Evolutionary conservation across 805 yeast species (phyloP).

Genomic region (Candida sakaeoensis): DNA sequence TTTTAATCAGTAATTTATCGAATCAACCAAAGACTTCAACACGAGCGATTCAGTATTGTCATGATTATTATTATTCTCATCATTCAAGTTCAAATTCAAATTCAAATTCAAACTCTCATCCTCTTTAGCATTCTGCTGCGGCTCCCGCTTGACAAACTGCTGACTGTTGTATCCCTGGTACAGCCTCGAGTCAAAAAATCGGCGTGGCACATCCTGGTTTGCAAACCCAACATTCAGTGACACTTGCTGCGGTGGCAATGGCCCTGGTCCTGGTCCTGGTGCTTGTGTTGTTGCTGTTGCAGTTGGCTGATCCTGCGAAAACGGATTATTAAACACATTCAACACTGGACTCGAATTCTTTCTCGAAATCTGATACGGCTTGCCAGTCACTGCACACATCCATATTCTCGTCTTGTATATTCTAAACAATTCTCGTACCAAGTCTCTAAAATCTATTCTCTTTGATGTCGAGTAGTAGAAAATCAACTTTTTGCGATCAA

Average conservation of each 20-base stretch:
- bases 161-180: no score
- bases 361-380: conserved; percentile 23
- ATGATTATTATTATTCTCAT: conserved; percentile 6
- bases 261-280: conserved; percentile 2
- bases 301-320: conserved; percentile 6
- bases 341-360: conserved; percentile 3
- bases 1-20: conserved; percentile 28
- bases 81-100: no score
- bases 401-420: conserved; percentile 78
- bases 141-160: background rate
- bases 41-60: conserved; percentile 22
- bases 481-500: conserved; percentile 72
- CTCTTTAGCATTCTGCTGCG: background rate
- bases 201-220: conserved; percentile 5
- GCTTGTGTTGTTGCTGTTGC: conserved; percentile 5
- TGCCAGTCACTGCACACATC: conserved; percentile 67
- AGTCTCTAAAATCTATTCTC: conserved; percentile 68
- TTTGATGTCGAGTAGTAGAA: conserved; percentile 60
- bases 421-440: conserved; percentile 70
- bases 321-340: conserved; percentile 4
- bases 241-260: conserved; percentile 1
- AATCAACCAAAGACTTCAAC: conserved; percentile 39
- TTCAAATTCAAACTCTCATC: no score
- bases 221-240: background rate
- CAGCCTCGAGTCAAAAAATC: background rate